phyloP scores from a whole-genome alignment of 192 early-diverging fungal species.

The Dimargaris cristalligena region DNA sequence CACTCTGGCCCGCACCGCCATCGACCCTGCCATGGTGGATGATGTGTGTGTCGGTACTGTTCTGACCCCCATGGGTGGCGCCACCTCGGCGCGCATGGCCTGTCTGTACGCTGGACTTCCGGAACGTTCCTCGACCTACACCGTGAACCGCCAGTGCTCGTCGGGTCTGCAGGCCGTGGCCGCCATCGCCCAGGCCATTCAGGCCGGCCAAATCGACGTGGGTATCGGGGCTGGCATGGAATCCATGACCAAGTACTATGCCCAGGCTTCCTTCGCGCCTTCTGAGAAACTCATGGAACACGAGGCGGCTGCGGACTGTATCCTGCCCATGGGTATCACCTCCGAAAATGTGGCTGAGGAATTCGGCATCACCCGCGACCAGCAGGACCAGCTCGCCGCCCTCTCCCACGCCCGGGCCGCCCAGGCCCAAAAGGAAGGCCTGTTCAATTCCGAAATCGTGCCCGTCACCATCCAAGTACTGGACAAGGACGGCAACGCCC shows the following conservation, averaged over 20 bases:
- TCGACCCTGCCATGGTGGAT: constrained; percentile 73
- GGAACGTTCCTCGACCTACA: constrained; percentile 56
- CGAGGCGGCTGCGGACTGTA: constrained; percentile 61
- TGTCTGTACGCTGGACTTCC: constrained; percentile 84
- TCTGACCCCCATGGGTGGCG: constrained; percentile 72
- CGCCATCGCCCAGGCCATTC: constrained; percentile 75
- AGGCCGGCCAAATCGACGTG: constrained; percentile 72
- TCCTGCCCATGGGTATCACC: constrained; percentile 82
- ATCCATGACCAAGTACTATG: constrained; percentile 84
- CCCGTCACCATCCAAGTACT: constrained; percentile 55
- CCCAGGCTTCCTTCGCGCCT: constrained; percentile 33
- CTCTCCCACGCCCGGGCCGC: constrained; percentile 69
- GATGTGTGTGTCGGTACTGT: constrained; percentile 95
- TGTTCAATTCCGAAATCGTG: constrained; percentile 84
- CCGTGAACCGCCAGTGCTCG: constrained; percentile 90
- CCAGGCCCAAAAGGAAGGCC: constrained; percentile 74
- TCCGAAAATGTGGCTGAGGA: constrained; percentile 93
- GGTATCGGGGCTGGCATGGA: constrained; percentile 92
- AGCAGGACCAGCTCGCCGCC: constrained; percentile 84
- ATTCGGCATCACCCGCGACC: constrained; percentile 65
- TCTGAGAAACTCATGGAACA: constrained; percentile 60
- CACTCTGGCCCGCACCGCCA: constrained; percentile 50
- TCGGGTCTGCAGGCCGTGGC: constrained; percentile 79
- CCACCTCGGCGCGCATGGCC: constrained; percentile 80
- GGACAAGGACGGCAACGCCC: constrained; percentile 67